Percentiles rank a stretch among this genome's conserved stretches.
Evolutionary conservation across 805 yeast species (phyloP).

Genomic region (Ascoidea asiatica): DNA sequence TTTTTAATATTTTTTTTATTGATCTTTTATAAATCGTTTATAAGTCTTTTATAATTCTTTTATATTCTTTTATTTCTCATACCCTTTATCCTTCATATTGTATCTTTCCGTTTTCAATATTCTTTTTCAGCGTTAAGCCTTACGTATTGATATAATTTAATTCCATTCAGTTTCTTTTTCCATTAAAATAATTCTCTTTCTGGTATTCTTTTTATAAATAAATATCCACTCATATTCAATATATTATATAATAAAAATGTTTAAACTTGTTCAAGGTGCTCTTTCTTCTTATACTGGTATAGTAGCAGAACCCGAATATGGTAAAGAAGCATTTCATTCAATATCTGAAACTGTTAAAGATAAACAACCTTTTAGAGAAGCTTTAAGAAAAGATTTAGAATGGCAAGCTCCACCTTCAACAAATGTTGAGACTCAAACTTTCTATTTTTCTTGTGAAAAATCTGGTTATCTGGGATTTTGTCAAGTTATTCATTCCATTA

Average conservation of each 20-base stretch:
- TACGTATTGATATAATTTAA: too few relatives aligned
- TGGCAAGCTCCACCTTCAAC: slow-evolving; percentile 71
- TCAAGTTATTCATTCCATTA: slow-evolving; percentile 87
- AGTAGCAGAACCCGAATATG: slow-evolving; percentile 88
- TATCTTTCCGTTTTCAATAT: too few relatives aligned
- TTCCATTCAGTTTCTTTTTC: too few relatives aligned
- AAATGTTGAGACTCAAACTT: slow-evolving; percentile 91
- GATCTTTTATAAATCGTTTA: too few relatives aligned
- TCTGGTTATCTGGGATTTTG: slow-evolving; percentile 73
- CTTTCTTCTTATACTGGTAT: slow-evolving; percentile 93
- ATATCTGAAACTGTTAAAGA: slow-evolving; percentile 47
- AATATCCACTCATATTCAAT: too few relatives aligned
- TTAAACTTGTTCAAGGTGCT: slow-evolving; percentile 76
- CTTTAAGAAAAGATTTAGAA: slow-evolving; percentile 53
- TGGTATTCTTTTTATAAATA: too few relatives aligned
- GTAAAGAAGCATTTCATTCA: slow-evolving; percentile 84
- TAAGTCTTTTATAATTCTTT: too few relatives aligned
- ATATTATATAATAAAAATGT: slow-evolving; percentile 28
- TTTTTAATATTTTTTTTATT: too few relatives aligned
- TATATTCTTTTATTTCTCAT: too few relatives aligned
- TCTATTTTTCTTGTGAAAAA: slow-evolving; percentile 59
- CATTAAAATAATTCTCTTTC: too few relatives aligned
- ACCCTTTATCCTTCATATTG: too few relatives aligned
- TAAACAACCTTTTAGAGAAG: slow-evolving; percentile 43
- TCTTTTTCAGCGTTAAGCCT: too few relatives aligned